Conservation (phyloP, 148 eudicot genomes). For the Cornus suecica region DNA sequence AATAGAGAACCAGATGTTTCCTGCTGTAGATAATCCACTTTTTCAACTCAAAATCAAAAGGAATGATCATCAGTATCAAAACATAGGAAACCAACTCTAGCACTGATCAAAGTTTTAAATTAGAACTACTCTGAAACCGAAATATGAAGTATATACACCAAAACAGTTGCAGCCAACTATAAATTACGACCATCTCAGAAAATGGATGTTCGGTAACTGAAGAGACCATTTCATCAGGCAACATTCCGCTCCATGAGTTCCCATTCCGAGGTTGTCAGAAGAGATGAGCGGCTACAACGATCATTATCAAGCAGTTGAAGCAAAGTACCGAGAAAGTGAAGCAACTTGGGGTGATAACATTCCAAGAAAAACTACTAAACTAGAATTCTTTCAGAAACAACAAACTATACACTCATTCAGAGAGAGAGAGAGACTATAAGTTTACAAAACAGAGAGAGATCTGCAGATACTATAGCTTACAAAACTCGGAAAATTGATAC, state of each 20-base stretch:
- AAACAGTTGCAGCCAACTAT: too few species aligned
- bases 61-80: too few species aligned
- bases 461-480: constrained; percentile 11
- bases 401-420: constrained; percentile 8
- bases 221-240: constrained; percentile 19
- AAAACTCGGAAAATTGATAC: constrained; percentile 1
- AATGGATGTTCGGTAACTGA: constrained; percentile 4
- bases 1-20: too few species aligned
- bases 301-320: constrained; percentile 3
- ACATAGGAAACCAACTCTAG: too few species aligned
- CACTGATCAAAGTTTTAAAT: too few species aligned
- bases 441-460: neutral
- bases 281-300: constrained; percentile 7
- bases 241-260: neutral
- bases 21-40: too few species aligned
- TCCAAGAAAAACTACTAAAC: too few species aligned
- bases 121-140: too few species aligned
- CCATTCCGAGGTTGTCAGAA: neutral
- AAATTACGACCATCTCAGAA: constrained; percentile 2
- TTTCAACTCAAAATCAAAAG: too few species aligned
- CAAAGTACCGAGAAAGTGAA: constrained; percentile 15
- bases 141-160: constrained; percentile 11
- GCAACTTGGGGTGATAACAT: constrained; percentile 20
- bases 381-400: too few species aligned
- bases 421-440: neutral